These are phyloP conservation scores for Calocera viscosa DNA, from an alignment of 768 basidiomycete genomes.

Conservation along the genomic window DNA sequence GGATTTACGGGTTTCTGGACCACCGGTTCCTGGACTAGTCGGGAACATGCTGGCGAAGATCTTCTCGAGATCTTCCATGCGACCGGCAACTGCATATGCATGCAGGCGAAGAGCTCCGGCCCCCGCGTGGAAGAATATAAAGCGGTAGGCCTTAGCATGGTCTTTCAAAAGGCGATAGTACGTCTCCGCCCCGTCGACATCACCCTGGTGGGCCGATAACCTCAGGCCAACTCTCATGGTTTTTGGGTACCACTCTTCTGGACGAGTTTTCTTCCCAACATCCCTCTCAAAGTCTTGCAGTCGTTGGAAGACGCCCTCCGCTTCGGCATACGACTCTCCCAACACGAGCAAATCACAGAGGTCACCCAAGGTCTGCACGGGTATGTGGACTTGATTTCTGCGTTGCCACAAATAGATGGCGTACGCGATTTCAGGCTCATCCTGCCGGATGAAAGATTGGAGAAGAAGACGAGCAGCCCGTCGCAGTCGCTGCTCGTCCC, in stretches of 20 bases:
- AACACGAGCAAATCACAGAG: neutral
- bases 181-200: conserved; percentile 33
- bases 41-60: conserved; percentile 46
- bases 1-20: conserved; percentile 25
- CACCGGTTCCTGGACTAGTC: conserved; percentile 26
- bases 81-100: conserved; percentile 40
- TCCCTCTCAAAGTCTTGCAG: neutral
- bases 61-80: conserved; percentile 31
- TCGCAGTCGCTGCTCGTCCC: neutral
- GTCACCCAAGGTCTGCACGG: neutral
- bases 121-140: too few species aligned
- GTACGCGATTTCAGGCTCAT: neutral
- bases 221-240: neutral
- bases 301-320: neutral
- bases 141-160: conserved; percentile 21
- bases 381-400: neutral
- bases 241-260: neutral
- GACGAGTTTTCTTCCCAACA: neutral
- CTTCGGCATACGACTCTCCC: neutral
- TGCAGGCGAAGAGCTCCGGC: conserved; percentile 40
- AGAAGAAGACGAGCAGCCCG: neutral
- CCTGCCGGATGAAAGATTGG: neutral
- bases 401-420: neutral
- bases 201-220: conserved; percentile 36
- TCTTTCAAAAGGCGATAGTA: conserved; percentile 32